These are phyloP conservation scores for Senecio squalidus DNA, from an alignment of 140 eudicot genomes.

Conservation along the genomic window DNA sequence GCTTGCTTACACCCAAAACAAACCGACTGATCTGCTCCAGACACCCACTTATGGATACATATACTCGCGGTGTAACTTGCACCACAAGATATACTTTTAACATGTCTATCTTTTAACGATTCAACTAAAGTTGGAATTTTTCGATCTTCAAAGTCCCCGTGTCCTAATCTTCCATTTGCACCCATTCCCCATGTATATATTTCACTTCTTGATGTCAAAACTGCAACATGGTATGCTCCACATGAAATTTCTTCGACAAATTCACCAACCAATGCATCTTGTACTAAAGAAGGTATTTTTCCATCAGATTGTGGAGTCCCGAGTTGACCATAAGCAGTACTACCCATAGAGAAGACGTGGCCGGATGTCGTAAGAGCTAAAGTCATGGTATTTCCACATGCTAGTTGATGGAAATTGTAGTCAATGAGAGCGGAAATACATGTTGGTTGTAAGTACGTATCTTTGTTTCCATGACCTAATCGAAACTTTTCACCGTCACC, in stretches of 20 bases:
- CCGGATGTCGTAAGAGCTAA: constrained; percentile 76
- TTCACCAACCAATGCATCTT: constrained; percentile 65
- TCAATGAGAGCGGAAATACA: constrained; percentile 60
- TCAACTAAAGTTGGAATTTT: constrained; percentile 58
- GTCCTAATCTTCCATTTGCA: constrained; percentile 71
- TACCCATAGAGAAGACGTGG: constrained; percentile 68
- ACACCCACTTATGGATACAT: constrained; percentile 78
- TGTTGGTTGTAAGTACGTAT: constrained; percentile 49
- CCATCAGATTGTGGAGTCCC: constrained; percentile 70
- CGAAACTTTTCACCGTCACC: constrained; percentile 77
- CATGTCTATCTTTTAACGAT: constrained; percentile 59
- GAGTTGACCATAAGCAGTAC: constrained; percentile 53
- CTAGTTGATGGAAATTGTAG: constrained; percentile 63
- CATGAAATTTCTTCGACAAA: constrained; percentile 75
- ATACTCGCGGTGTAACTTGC: constrained; percentile 62
- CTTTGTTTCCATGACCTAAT: constrained; percentile 69
- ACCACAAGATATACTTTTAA: constrained; percentile 61
- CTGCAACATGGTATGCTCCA: constrained; percentile 66
- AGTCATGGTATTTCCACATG: constrained; percentile 55
- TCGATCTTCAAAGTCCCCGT: constrained; percentile 73
- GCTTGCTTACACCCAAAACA: constrained; percentile 77
- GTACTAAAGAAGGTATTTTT: constrained; percentile 55
- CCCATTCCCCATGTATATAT: constrained; percentile 80
- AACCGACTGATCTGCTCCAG: constrained; percentile 65
- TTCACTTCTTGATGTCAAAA: constrained; percentile 67